A percentile compares a stretch with the other conserved stretches of the same genome.
phyloP scores from a whole-genome alignment of 257 asterid species.

The Solanum rostratum region DNA sequence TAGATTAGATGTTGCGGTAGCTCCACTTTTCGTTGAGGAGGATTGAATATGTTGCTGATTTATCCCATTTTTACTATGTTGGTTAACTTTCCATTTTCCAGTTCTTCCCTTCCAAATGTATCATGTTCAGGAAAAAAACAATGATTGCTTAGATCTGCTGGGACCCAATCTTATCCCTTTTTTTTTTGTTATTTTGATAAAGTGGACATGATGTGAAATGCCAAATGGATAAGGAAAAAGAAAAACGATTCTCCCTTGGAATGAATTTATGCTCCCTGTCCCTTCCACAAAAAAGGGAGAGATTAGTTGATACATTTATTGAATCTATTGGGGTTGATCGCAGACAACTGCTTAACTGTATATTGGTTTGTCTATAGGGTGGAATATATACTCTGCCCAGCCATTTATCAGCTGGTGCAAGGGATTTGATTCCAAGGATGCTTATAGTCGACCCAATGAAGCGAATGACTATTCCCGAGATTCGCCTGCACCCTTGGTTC shows the following conservation, averaged over 20 bases:
- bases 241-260: background rate
- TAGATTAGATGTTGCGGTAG: background rate
- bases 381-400: conserved; percentile 93
- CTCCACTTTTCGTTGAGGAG: background rate
- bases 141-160: background rate
- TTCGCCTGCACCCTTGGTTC: conserved; percentile 88
- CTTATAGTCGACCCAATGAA: conserved; percentile 91
- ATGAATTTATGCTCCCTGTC: background rate
- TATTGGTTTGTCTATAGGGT: conserved; percentile 37
- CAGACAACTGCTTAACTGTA: conserved; percentile 1
- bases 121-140: background rate
- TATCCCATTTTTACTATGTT: background rate
- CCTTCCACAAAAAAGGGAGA: background rate
- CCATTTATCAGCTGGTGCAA: conserved; percentile 82
- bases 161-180: background rate
- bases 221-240: background rate
- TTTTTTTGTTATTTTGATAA: background rate
- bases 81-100: background rate
- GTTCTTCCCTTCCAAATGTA: background rate
- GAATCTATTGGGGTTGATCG: background rate
- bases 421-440: conserved; percentile 89
- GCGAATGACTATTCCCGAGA: conserved; percentile 84
- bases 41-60: background rate
- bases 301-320: background rate
- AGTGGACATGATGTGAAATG: background rate